Conservation (phyloP, 345 rosid genomes). For the Sonneratia alba region DNA sequence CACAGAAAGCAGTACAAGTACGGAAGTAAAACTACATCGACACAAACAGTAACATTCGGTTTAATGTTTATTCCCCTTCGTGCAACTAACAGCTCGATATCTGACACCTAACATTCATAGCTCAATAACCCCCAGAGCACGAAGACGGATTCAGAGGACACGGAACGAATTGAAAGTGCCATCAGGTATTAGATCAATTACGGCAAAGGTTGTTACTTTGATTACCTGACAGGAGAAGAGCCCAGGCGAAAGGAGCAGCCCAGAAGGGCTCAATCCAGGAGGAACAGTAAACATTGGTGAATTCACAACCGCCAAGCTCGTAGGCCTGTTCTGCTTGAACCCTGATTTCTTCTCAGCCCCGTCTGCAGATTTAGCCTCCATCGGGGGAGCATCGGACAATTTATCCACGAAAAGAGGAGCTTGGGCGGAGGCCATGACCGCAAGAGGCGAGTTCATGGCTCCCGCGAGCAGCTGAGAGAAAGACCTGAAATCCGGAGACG, state of each 20-base stretch:
- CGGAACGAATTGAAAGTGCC: neutral
- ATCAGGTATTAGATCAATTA: neutral
- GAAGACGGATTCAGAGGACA: neutral
- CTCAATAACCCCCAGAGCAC: neutral
- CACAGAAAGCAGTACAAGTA: neutral
- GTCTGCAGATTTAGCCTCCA: slow-evolving; percentile 16
- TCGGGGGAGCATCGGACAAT: neutral
- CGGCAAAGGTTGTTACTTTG: neutral
- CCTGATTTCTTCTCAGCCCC: slow-evolving; percentile 27
- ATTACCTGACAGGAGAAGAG: slow-evolving; percentile 53
- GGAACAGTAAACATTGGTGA: slow-evolving; percentile 68
- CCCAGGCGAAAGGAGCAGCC: slow-evolving; percentile 69
- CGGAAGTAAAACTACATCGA: neutral
- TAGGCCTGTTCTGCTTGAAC: slow-evolving; percentile 43
- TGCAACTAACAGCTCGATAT: neutral
- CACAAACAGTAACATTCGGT: neutral
- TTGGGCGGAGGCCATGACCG: slow-evolving; percentile 8
- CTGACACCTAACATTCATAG: neutral
- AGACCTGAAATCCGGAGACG: slow-evolving; percentile 34
- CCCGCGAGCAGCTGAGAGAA: slow-evolving; percentile 92
- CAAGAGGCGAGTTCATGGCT: slow-evolving; percentile 75
- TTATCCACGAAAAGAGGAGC: slow-evolving; percentile 6
- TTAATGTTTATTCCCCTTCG: neutral
- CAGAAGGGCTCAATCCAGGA: slow-evolving; percentile 89
- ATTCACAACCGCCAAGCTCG: slow-evolving; percentile 35